Percentiles rank a stretch among this genome's conserved stretches.
These are phyloP conservation scores for Farysia itapuensis DNA, from an alignment of 1,284 basidiomycete species.

Conservation along the genomic window DNA sequence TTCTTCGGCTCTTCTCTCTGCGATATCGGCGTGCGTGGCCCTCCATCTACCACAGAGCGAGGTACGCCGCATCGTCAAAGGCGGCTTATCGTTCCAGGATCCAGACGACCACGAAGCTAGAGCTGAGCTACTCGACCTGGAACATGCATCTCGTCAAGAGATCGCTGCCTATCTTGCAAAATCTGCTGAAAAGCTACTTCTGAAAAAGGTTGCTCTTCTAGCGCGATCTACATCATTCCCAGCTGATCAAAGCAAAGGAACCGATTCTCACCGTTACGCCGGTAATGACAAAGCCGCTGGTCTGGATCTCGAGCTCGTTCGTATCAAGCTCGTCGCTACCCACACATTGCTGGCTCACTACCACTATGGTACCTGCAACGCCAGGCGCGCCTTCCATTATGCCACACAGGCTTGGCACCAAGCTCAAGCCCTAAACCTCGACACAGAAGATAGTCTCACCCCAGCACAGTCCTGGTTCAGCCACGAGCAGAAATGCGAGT, in stretches of 20 bases:
- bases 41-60: conserved; percentile 40
- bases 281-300: conserved; percentile 11
- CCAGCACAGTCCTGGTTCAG: conserved; percentile 35
- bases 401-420: conserved; percentile 47
- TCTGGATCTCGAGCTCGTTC: conserved; percentile 35
- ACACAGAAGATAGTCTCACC: conserved; percentile 9
- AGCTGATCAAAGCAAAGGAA: conserved; percentile 12
- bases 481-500: conserved; percentile 43
- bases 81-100: conserved; percentile 23
- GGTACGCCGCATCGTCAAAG: conserved; percentile 41
- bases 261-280: conserved; percentile 12
- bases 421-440: conserved; percentile 37
- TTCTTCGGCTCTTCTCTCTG: conserved; percentile 45
- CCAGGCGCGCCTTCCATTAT: conserved; percentile 36
- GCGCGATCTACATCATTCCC: conserved; percentile 29
- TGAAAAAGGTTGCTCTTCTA: conserved; percentile 25
- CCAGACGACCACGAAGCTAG: conserved; percentile 33
- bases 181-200: conserved; percentile 41
- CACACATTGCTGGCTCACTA: conserved; percentile 47
- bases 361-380: conserved; percentile 42
- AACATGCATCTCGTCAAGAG: conserved; percentile 35
- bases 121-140: conserved; percentile 28
- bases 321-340: conserved; percentile 49
- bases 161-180: conserved; percentile 46
- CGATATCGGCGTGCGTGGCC: conserved; percentile 41